These are phyloP conservation scores for Phytophthora pinifolia DNA, from an alignment of 352 stramenopile genomes.

Conservation along the genomic window DNA sequence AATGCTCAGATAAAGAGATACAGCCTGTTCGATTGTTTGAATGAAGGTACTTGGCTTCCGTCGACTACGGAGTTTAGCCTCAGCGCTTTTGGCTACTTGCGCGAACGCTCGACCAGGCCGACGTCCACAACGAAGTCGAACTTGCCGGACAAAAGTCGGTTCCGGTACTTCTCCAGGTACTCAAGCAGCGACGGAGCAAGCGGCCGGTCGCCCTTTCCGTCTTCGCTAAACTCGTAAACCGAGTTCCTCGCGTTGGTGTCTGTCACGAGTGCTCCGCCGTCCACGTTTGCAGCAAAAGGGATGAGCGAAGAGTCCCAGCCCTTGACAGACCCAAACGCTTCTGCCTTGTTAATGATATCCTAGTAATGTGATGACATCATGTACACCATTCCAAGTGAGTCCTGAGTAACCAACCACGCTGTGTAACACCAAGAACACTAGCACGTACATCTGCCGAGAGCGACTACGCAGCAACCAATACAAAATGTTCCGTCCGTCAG, in stretches of 20 bases:
- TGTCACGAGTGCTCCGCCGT: constrained; percentile 63
- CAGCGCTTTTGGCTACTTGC: constrained; percentile 39
- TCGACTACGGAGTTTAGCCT: neutral
- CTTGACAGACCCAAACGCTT: constrained; percentile 45
- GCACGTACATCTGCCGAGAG: constrained; percentile 51
- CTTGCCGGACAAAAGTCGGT: constrained; percentile 76
- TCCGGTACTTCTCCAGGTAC: constrained; percentile 80
- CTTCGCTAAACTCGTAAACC: constrained; percentile 70
- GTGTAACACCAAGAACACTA: neutral
- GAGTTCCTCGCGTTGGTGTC: constrained; percentile 54
- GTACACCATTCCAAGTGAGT: neutral
- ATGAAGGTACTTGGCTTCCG: constrained; percentile 2
- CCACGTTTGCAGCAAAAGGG: constrained; percentile 72
- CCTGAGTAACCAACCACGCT: neutral
- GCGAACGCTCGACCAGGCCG: constrained; percentile 74
- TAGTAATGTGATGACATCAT: constrained; percentile 18
- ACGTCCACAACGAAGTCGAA: constrained; percentile 86
- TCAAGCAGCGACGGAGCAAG: constrained; percentile 57
- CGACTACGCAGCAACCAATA: constrained; percentile 34
- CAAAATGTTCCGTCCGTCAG: neutral
- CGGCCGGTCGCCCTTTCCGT: constrained; percentile 48
- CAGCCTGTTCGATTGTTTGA: neutral
- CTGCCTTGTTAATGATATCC: constrained; percentile 58
- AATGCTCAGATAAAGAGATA: too few relatives aligned
- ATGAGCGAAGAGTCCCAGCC: constrained; percentile 64